Evolutionary conservation across 768 basidiomycete species (phyloP).

Genomic region (Lactifluus hygrophoroides): DNA sequence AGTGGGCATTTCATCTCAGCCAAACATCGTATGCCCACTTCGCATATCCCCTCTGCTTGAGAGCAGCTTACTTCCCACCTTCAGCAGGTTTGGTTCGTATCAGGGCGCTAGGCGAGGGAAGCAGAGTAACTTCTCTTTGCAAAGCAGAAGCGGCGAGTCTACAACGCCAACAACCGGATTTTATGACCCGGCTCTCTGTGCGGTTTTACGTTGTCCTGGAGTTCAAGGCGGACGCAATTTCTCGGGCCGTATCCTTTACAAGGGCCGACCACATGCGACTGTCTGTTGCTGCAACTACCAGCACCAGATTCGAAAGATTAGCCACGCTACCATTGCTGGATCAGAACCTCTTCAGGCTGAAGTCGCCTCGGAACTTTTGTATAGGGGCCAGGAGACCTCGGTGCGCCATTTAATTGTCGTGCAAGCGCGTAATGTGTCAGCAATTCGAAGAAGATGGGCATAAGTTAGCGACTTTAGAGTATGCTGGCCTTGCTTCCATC

Average conservation of each 20-base stretch:
- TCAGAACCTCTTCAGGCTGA: too few relatives aligned
- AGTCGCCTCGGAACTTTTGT: too few relatives aligned
- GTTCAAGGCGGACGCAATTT: neutral
- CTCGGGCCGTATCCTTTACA: neutral
- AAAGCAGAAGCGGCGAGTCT: neutral
- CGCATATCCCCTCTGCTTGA: too few relatives aligned
- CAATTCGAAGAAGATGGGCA: neutral
- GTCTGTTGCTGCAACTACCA: too few relatives aligned
- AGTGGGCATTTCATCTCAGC: neutral
- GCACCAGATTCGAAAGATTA: too few relatives aligned
- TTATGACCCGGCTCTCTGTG: neutral
- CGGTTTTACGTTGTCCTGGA: too few relatives aligned
- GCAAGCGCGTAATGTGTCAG: neutral
- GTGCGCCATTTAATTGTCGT: neutral
- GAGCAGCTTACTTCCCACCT: neutral
- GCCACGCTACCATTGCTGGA: too few relatives aligned
- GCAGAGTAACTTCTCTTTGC: neutral
- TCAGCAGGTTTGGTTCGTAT: neutral
- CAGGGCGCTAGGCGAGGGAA: neutral
- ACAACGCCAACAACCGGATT: too few relatives aligned
- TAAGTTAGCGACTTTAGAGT: neutral
- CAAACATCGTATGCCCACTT: neutral
- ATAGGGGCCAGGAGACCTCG: too few relatives aligned
- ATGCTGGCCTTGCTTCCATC: neutral
- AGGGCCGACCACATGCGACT: neutral